A percentile compares a stretch with the other conserved stretches of the same genome.
phyloP scores from a whole-genome alignment of 306 rosid genomes.

The Gastrolobium bilobum region DNA sequence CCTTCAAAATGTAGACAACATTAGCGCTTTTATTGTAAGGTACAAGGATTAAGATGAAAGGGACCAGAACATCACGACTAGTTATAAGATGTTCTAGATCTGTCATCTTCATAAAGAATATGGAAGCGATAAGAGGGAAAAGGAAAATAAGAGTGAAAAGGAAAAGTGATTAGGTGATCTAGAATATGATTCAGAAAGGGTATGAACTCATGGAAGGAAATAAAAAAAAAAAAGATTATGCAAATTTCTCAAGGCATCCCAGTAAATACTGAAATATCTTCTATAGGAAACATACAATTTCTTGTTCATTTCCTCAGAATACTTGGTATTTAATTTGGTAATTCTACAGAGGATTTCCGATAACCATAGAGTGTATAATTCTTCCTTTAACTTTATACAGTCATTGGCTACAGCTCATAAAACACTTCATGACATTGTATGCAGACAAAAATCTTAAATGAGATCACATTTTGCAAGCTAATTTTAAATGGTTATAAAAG shows the following conservation, averaged over 20 bases:
- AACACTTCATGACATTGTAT: constrained; percentile 17
- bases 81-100: constrained; percentile 1
- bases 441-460: neutral
- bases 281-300: neutral
- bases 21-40: constrained; percentile 51
- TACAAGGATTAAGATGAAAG: constrained; percentile 23
- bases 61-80: constrained; percentile 29
- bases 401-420: constrained; percentile 4
- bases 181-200: neutral
- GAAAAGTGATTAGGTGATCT: constrained; percentile 7
- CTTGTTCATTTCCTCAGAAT: neutral
- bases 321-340: constrained; percentile 9
- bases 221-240: neutral
- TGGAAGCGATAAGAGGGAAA: constrained; percentile 13
- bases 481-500: neutral
- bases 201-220: neutral
- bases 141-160: constrained; percentile 3
- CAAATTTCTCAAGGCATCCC: constrained; percentile 29
- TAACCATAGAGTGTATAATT: neutral
- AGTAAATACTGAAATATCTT: neutral
- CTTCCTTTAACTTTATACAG: constrained; percentile 2
- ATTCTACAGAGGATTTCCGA: constrained; percentile 15
- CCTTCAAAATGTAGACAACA: constrained; percentile 69
- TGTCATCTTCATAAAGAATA: constrained; percentile 30
- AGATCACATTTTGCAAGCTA: constrained; percentile 6